Evolutionary conservation across 1,139 yeast species (phyloP), one percentile per base, ranked within the genome.

Genomic region (Candida sp.): DNA sequence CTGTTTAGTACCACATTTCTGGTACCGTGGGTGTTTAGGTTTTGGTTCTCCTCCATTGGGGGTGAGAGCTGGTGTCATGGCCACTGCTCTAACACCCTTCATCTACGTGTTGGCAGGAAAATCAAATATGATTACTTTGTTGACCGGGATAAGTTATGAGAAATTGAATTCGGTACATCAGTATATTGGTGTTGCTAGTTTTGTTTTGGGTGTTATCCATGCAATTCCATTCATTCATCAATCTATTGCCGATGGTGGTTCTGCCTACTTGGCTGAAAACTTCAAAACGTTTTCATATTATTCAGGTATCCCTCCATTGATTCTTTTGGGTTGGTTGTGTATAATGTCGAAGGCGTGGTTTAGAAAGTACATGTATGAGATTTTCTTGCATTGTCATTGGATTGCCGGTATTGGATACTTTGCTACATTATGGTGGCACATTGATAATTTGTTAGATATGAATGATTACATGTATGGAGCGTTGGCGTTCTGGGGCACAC

Each of bases 31-130:
- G 0, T 82, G 87, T 56, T 42, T 60, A 5, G 80, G 79, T 0
- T 81, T 81, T 58, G 87, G 87, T 1, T 69, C 83, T 1, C 84
- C 87, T n/a, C 87, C 87, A n/a, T 50, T 80, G 39, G 81, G 80
- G 0, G 73, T 77, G 1, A 59, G 84, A 43, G 66, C 82, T 1
- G 84, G 84, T 2, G 48, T 77, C 33, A 72, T 76, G 72, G 72
- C 81, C 4, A 64, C 75, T 22, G 82, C 83, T 0, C 62, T 79
- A 44, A 66, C 77, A 3, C 84, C 84, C 0, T 76, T 77, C 51
- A 57, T 79, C 25, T 71, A 74, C 46, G 64, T 77, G 2, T 58
- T 79, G 46, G 71, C 81, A 0, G 84, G 84, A 4, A 79, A 80
- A 56, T 56, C 79, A 8, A 80, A 79, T 52, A 56, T 77, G 46